Percentiles rank a stretch among this genome's conserved stretches.
Evolutionary conservation across 805 yeast species (phyloP).

Genomic region (Yarrowia sp.): DNA sequence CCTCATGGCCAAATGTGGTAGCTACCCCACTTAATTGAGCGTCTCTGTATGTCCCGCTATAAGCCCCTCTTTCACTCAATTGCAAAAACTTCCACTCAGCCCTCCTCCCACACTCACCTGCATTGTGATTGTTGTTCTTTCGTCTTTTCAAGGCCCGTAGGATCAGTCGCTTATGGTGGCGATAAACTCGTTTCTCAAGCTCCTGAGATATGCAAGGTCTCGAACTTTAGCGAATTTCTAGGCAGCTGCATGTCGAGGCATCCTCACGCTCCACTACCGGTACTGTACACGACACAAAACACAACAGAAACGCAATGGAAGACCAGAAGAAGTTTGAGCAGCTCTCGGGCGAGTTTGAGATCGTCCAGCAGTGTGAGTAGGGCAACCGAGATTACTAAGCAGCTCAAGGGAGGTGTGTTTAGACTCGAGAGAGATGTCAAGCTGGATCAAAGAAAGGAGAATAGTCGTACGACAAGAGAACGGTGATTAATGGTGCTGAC

Average conservation of each 20-base stretch:
- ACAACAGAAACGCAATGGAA: conserved; percentile 6
- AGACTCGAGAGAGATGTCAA: background rate
- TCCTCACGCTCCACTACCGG: too few species aligned
- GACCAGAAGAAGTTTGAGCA: conserved; percentile 32
- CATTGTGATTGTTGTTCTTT: background rate
- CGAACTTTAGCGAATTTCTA: conserved; percentile 6
- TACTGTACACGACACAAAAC: background rate
- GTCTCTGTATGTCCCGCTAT: too few species aligned
- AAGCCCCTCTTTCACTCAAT: background rate
- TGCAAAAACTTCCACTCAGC: background rate
- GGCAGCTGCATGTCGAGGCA: background rate
- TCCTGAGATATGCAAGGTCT: background rate
- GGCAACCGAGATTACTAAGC: background rate
- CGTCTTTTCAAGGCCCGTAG: background rate
- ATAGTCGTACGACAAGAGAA: too few species aligned
- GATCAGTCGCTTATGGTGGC: background rate
- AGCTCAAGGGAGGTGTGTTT: too few species aligned
- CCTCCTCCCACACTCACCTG: conserved; percentile 4
- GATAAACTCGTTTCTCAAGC: background rate
- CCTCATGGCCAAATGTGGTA: too few species aligned
- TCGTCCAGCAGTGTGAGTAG: conserved; percentile 28
- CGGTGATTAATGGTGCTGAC: too few species aligned
- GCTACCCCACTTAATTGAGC: too few species aligned
- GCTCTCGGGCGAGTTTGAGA: conserved; percentile 38
- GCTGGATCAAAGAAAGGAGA: too few species aligned